phyloP scores from a whole-genome alignment of 1,284 basidiomycete species.

The Apiotrichum porosum region DNA sequence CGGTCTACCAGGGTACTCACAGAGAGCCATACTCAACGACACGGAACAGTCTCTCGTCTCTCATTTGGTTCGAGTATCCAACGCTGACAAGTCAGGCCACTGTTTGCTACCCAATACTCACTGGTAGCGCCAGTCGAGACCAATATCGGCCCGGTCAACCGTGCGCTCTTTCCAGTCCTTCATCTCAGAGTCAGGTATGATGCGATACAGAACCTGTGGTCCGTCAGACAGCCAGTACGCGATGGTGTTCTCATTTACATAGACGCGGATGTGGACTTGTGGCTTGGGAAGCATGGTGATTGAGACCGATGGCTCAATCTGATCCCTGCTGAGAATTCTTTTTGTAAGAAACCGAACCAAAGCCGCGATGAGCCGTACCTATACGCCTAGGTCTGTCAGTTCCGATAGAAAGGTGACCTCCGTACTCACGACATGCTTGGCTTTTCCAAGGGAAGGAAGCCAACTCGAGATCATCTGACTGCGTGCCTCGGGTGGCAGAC shows the following conservation, averaged over 20 bases:
- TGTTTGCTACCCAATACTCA: slow-evolving; percentile 16
- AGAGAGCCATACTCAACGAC: slow-evolving; percentile 46
- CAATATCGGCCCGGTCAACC: slow-evolving; percentile 37
- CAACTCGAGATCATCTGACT: slow-evolving; percentile 41
- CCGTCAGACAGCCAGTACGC: not conserved
- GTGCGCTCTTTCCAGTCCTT: slow-evolving; percentile 35
- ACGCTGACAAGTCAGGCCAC: slow-evolving; percentile 20
- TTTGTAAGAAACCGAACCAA: not conserved
- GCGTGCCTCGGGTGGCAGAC: slow-evolving; percentile 38
- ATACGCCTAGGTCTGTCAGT: slow-evolving; percentile 25
- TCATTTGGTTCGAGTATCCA: slow-evolving; percentile 29
- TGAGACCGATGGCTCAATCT: slow-evolving; percentile 28
- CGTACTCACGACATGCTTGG: slow-evolving; percentile 39
- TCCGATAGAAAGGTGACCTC: not conserved
- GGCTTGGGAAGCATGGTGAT: slow-evolving; percentile 38
- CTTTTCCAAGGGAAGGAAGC: slow-evolving; percentile 35
- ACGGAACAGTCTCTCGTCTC: slow-evolving; percentile 39
- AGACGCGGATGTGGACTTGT: slow-evolving; percentile 33
- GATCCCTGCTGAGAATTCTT: slow-evolving; percentile 35
- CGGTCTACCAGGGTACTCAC: slow-evolving; percentile 25
- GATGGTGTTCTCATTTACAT: slow-evolving; percentile 21
- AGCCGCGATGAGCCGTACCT: not conserved
- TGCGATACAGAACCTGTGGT: slow-evolving; percentile 36
- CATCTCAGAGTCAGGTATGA: slow-evolving; percentile 35
- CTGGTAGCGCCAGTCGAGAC: slow-evolving; percentile 40